Conservation (phyloP, 305 asterid species). For the Caryopteris hybrid region DNA sequence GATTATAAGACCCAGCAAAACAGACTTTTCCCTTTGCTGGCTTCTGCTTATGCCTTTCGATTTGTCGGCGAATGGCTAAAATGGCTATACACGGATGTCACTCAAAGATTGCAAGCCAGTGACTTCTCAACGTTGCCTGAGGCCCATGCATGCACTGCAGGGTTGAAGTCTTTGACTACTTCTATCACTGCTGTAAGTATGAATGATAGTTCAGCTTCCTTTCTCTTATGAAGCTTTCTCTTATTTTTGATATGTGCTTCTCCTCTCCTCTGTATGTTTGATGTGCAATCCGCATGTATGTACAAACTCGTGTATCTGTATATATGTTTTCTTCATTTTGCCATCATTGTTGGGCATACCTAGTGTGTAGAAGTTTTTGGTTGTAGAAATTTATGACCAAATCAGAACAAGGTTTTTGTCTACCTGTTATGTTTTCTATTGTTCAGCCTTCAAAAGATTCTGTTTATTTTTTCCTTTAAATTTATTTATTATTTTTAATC, state of each 20-base stretch:
- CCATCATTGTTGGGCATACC: conserved; percentile 4
- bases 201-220: conserved; percentile 1
- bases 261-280: conserved; percentile 6
- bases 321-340: not conserved
- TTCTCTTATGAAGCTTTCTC: no score
- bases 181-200: conserved; percentile 87
- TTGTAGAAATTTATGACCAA: not conserved
- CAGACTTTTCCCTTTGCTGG: conserved; percentile 93
- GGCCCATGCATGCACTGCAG: conserved; percentile 99
- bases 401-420: not conserved
- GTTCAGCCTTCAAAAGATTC: conserved; percentile 2
- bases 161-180: conserved; percentile 96
- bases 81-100: conserved; percentile 92
- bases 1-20: conserved; percentile 96
- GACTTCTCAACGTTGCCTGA: conserved; percentile 96
- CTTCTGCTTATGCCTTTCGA: conserved; percentile 97
- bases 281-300: not conserved
- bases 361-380: conserved; percentile 5
- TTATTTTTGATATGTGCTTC: not conserved
- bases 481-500: not conserved
- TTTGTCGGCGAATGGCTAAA: conserved; percentile 98
- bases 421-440: not conserved
- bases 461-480: no score
- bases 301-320: not conserved
- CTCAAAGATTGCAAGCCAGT: conserved; percentile 65